Percentiles rank a stretch among this genome's conserved stretches.
phyloP scores from a whole-genome alignment of 2,329 filamentous ascomycete genomes.

The Fusarium euwallaceae region DNA sequence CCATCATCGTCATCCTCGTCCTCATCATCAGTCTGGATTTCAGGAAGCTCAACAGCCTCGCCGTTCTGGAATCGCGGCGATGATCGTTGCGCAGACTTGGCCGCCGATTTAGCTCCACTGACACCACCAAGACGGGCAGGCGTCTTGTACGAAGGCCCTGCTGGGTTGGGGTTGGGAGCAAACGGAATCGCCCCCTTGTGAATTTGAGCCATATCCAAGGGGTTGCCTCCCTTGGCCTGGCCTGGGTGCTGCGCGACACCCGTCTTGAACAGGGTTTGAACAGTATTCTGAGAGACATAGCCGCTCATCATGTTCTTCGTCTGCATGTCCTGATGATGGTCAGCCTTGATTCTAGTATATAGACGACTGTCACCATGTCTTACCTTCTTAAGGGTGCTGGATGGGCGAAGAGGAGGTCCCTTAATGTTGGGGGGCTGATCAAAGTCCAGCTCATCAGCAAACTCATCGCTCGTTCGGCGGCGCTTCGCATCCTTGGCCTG shows the following conservation, averaged over 20 bases:
- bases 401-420: conserved; percentile 87
- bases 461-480: conserved; percentile 80
- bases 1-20: conserved; percentile 81
- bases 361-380: conserved; percentile 40
- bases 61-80: conserved; percentile 91
- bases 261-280: conserved; percentile 73
- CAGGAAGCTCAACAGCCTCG: conserved; percentile 90
- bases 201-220: conserved; percentile 87
- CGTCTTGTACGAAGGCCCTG: conserved; percentile 74
- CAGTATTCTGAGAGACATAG: conserved; percentile 69
- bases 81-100: conserved; percentile 73
- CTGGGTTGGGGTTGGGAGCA: conserved; percentile 74
- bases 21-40: conserved; percentile 95
- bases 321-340: conserved; percentile 66
- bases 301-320: conserved; percentile 72
- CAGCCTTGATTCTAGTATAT: conserved; percentile 44
- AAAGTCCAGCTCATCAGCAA: conserved; percentile 73
- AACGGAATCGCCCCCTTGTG: conserved; percentile 93
- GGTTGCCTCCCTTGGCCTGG: conserved; percentile 74
- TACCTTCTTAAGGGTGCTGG: conserved; percentile 78
- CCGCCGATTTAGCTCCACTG: conserved; percentile 64
- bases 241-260: conserved; percentile 77
- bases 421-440: conserved; percentile 74
- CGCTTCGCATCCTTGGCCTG: conserved; percentile 82
- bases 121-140: conserved; percentile 68